A percentile compares a stretch with the other conserved stretches of the same genome.
Conservation (phyloP, 1,284 basidiomycete species). For the Fomitopsis schrenkii region DNA sequence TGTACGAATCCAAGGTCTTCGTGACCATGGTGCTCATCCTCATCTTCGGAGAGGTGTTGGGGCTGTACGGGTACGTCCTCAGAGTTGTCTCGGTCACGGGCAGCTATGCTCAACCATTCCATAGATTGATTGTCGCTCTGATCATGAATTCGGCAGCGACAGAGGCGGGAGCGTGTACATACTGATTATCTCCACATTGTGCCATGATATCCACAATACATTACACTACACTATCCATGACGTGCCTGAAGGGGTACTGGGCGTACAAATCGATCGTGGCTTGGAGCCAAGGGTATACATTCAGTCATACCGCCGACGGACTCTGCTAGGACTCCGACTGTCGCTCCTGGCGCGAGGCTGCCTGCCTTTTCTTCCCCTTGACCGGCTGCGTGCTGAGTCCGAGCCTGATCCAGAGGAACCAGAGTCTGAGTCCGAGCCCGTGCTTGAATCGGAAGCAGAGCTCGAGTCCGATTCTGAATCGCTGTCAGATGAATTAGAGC, state of each 20-base stretch:
- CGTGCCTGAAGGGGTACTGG: too few relatives aligned
- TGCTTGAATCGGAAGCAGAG: constrained; percentile 22
- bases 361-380: constrained; percentile 26
- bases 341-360: constrained; percentile 19
- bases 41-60: constrained; percentile 94
- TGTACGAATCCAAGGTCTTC: constrained; percentile 88
- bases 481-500: background rate
- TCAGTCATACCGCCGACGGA: constrained; percentile 9
- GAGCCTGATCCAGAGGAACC: constrained; percentile 41
- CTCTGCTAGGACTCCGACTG: constrained; percentile 13
- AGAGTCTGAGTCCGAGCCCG: constrained; percentile 27
- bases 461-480: background rate
- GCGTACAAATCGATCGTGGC: background rate
- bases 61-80: constrained; percentile 71
- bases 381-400: constrained; percentile 34
- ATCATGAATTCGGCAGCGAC: constrained; percentile 79
- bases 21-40: constrained; percentile 89
- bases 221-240: background rate
- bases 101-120: constrained; percentile 1
- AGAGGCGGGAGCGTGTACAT: constrained; percentile 20
- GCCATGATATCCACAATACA: background rate
- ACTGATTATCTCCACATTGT: background rate
- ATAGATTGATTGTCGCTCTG: constrained; percentile 80
- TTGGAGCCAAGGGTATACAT: background rate
- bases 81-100: background rate